A percentile compares a stretch with the other conserved stretches of the same genome.
Evolutionary conservation across 2,329 filamentous ascomycete genomes (phyloP).

Genomic region (Botryotinia narcissicola): DNA sequence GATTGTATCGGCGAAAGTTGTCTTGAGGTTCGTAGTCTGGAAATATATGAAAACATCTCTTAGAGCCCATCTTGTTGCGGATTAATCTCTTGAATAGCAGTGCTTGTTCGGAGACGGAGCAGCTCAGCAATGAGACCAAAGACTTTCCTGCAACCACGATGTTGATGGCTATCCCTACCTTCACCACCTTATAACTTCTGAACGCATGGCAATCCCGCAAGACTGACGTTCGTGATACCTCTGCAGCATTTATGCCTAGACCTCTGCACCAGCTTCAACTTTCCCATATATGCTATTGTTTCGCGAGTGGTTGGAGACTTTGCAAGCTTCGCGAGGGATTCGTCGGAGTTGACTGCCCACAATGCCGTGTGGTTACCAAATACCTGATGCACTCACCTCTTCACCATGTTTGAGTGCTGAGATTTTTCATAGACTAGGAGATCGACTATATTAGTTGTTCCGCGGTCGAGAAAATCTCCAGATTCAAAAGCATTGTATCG

Average conservation of each 20-base stretch:
- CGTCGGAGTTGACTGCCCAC: background rate
- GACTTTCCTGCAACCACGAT: background rate
- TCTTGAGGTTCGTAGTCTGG: background rate
- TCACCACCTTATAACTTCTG: background rate
- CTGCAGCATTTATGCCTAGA: background rate
- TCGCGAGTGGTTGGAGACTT: background rate
- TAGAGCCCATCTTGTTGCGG: background rate
- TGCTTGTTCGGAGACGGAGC: background rate
- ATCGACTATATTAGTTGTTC: background rate
- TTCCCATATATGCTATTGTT: background rate
- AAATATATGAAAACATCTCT: background rate
- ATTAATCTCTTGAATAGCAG: background rate
- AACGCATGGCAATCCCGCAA: background rate
- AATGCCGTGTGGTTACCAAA: background rate
- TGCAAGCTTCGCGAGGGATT: background rate
- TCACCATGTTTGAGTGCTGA: too few relatives aligned
- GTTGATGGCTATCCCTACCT: background rate
- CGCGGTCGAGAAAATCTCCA: background rate
- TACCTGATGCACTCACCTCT: background rate
- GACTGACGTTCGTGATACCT: background rate
- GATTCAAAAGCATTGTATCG: background rate
- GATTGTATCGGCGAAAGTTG: background rate
- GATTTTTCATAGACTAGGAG: background rate
- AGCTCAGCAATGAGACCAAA: background rate
- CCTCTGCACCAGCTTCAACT: background rate